These are phyloP conservation scores for Trametes meyenii DNA, from an alignment of 768 basidiomycete genomes.

Conservation along the genomic window DNA sequence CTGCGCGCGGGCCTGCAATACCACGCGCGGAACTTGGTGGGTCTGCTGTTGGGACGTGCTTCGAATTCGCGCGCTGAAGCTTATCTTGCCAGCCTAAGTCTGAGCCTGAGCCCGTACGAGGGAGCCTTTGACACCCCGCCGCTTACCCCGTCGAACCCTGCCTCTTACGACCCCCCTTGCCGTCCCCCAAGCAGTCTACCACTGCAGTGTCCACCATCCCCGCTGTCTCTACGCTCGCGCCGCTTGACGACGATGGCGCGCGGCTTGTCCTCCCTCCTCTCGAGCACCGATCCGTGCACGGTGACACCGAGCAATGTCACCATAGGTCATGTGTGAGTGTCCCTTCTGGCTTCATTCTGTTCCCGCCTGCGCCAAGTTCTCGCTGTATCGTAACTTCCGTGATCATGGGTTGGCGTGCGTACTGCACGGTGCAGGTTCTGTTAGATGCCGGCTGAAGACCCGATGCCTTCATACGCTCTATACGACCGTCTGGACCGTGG, in stretches of 20 bases:
- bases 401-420: too few species aligned
- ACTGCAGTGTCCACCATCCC: background rate
- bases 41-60: too few species aligned
- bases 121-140: background rate
- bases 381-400: too few species aligned
- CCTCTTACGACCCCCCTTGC: background rate
- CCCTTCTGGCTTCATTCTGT: background rate
- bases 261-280: conserved; percentile 28
- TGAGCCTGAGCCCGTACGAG: background rate
- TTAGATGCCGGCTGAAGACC: too few species aligned
- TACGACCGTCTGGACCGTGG: too few species aligned
- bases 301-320: conserved; percentile 38
- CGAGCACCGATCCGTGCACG: conserved; percentile 27
- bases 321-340: conserved; percentile 63
- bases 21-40: too few species aligned
- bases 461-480: too few species aligned
- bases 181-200: background rate
- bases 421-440: too few species aligned
- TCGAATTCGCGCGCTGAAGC: background rate
- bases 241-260: conserved; percentile 26
- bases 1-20: too few species aligned
- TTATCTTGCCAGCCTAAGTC: conserved; percentile 1
- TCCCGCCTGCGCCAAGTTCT: background rate
- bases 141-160: background rate
- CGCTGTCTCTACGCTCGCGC: background rate